Evolutionary conservation across 2,329 filamentous ascomycete species (phyloP), one percentile per base, ranked within the genome.

Genomic region (Xylariaceae sp.): DNA sequence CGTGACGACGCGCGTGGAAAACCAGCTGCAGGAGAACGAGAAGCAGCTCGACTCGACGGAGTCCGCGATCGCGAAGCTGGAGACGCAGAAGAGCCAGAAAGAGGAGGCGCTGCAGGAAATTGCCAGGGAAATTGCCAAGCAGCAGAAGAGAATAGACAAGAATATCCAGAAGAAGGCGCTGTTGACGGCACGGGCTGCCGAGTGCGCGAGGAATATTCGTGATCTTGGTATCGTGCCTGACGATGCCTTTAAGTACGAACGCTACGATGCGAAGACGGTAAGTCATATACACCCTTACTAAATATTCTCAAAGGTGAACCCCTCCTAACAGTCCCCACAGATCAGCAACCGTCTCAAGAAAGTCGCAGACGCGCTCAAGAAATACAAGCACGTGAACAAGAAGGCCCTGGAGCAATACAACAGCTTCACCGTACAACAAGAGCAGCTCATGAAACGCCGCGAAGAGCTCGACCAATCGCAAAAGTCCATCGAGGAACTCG

Each of bases 351-450:
- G 88, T 58, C 84, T 97, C 23, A 92, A 94, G 76, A 95, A 92
- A 70, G 91, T 93, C 69, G 95, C 96, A 64, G 90, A 96, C 67
- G 87, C 89, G 0, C 80, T 97, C 57, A 97, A 97, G 77, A 96
- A 97, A 73, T 97, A 94, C 77, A 91, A 92, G 57, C 91, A 97
- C 69, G 92, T 99, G 77, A 99, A 99, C 83, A 99, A 97, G 78
- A 97, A 99, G 77, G 94, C 94, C 0, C 96, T 97, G 72, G 95
- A 99, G 75, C 94, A 99, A 74, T 99, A 97, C 78, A 95, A 93
- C 77, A 96, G 88, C 76, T 99, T 97, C 73, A 97, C 93, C 6
- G 89, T 87, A 54, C 91, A 97, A 75, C 88, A 95, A 59, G 92
- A 96, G 63, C 88, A 88, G 18, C 81, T 99, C 15, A 89, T 89